phyloP scores from a whole-genome alignment of 306 rosid species.

The Medicago ruthenica region DNA sequence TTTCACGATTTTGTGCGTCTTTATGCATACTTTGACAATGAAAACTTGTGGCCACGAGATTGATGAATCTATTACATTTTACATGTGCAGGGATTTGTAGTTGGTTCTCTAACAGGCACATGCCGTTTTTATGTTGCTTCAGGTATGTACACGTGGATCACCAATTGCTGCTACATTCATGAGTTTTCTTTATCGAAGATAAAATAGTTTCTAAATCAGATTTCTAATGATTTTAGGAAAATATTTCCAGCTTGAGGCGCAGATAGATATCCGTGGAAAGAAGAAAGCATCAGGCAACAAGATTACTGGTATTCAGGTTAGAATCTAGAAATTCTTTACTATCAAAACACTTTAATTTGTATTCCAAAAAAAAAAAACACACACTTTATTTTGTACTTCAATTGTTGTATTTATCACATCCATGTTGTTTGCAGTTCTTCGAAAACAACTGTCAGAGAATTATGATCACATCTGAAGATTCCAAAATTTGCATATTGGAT shows the following conservation, averaged over 20 bases:
- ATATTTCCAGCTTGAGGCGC: constrained; percentile 59
- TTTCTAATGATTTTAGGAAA: constrained; percentile 57
- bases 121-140: constrained; percentile 72
- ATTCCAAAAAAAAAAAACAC: no score
- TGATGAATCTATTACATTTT: constrained; percentile 33
- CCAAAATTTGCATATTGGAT: constrained; percentile 72
- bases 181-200: background rate
- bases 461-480: constrained; percentile 86
- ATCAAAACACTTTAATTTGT: background rate
- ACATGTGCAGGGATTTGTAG: constrained; percentile 70
- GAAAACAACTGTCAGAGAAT: constrained; percentile 56
- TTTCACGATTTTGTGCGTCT: constrained; percentile 4
- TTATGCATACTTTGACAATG: background rate
- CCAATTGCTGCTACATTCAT: constrained; percentile 22
- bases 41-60: constrained; percentile 1
- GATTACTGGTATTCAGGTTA: constrained; percentile 91
- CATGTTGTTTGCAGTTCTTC: constrained; percentile 61
- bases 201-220: constrained; percentile 46
- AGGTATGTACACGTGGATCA: constrained; percentile 51
- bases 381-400: background rate
- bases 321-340: constrained; percentile 29
- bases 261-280: constrained; percentile 57
- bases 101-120: constrained; percentile 73
- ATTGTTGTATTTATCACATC: background rate
- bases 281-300: constrained; percentile 69